Evolutionary conservation across 2,329 filamentous ascomycete species (phyloP).

Genomic region (Cladosporium sp.): DNA sequence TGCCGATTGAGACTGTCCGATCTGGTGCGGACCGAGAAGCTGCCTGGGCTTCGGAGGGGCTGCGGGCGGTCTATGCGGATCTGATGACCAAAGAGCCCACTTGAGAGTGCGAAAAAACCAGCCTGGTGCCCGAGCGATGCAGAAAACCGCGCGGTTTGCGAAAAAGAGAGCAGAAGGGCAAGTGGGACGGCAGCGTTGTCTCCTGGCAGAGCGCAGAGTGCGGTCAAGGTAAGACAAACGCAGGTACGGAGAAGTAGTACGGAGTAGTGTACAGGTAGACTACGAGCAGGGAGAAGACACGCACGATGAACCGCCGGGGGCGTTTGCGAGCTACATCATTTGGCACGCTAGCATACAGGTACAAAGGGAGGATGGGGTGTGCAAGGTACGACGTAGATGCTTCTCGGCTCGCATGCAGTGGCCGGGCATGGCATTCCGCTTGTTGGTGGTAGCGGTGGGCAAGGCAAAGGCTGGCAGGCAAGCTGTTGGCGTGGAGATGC

Average conservation of each 20-base stretch:
- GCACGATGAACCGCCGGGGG: constrained; percentile 5
- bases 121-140: constrained; percentile 7
- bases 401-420: constrained; percentile 19
- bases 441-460: constrained; percentile 17
- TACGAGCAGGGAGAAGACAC: constrained; percentile 14
- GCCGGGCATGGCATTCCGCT: constrained; percentile 19
- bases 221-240: constrained; percentile 19
- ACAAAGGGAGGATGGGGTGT: constrained; percentile 15
- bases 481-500: constrained; percentile 20
- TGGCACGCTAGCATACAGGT: constrained; percentile 17
- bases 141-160: background rate
- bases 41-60: constrained; percentile 17
- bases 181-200: constrained; percentile 11
- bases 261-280: background rate
- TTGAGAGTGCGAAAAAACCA: constrained; percentile 4
- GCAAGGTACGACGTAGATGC: constrained; percentile 18
- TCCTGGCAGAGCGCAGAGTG: constrained; percentile 15
- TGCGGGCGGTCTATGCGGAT: constrained; percentile 18
- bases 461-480: constrained; percentile 10
- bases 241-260: constrained; percentile 13
- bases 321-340: constrained; percentile 13
- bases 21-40: constrained; percentile 19
- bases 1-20: constrained; percentile 9
- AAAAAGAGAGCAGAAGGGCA: background rate
- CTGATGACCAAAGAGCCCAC: constrained; percentile 18